Evolutionary conservation across 495 filamentous ascomycete species (phyloP).

Genomic region (Gamarada debralockiae): DNA sequence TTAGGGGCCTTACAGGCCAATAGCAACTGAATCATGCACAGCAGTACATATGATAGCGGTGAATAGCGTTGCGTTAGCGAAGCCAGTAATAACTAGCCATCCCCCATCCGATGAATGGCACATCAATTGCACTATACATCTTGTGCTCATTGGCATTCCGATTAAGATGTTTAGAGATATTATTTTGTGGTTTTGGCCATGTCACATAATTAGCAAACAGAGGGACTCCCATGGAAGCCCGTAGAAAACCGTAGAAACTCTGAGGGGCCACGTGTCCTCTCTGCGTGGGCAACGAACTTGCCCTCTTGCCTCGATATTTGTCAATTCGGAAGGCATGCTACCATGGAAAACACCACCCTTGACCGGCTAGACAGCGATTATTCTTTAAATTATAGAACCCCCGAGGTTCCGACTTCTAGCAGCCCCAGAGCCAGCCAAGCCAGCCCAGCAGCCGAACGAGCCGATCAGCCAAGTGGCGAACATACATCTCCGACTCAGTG

Average conservation of each 20-base stretch:
- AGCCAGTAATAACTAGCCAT: too few species aligned
- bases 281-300: too few species aligned
- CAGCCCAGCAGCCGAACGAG: constrained; percentile 15
- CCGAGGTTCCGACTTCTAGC: constrained; percentile 10
- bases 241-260: constrained; percentile 14
- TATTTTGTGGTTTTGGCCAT: constrained; percentile 18
- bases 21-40: neutral
- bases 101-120: too few species aligned
- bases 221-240: neutral
- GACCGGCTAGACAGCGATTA: too few species aligned
- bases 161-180: constrained; percentile 13
- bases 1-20: neutral
- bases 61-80: neutral
- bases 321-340: too few species aligned
- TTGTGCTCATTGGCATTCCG: constrained; percentile 2
- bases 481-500: constrained; percentile 15
- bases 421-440: constrained; percentile 11
- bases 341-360: too few species aligned
- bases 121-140: constrained; percentile 4
- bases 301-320: too few species aligned
- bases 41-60: neutral
- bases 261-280: too few species aligned
- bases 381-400: constrained; percentile 12
- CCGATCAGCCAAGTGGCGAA: constrained; percentile 11
- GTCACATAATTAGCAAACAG: constrained; percentile 9